Evolutionary conservation across 257 asterid species (phyloP).

Genomic region (Asclepias syriaca): DNA sequence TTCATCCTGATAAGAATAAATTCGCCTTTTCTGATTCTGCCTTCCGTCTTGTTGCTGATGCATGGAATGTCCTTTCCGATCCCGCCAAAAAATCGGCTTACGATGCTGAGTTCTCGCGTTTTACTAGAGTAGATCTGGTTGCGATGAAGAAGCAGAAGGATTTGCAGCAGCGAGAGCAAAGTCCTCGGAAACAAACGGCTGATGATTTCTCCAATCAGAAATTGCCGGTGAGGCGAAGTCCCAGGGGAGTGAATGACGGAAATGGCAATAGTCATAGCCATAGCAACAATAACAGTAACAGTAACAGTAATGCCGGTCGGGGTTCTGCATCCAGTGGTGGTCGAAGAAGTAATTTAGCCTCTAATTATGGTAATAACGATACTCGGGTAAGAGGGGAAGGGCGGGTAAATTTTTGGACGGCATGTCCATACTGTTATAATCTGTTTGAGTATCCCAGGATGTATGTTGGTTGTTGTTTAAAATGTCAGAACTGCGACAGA

Average conservation of each 20-base stretch:
- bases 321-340: slow-evolving; percentile 15
- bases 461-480: slow-evolving; percentile 70
- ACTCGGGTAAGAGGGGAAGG: slow-evolving; percentile 12
- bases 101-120: slow-evolving; percentile 50
- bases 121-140: slow-evolving; percentile 51
- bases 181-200: slow-evolving; percentile 12
- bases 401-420: slow-evolving; percentile 56
- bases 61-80: slow-evolving; percentile 81
- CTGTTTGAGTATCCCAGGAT: slow-evolving; percentile 61
- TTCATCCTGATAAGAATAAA: slow-evolving; percentile 92
- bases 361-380: slow-evolving; percentile 1
- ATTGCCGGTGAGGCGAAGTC: slow-evolving; percentile 66
- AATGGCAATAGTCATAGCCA: not conserved
- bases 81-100: slow-evolving; percentile 44
- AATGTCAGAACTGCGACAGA: slow-evolving; percentile 68
- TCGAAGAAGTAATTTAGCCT: slow-evolving; percentile 1
- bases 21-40: slow-evolving; percentile 80
- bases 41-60: slow-evolving; percentile 79
- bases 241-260: slow-evolving; percentile 17
- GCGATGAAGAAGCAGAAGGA: slow-evolving; percentile 29
- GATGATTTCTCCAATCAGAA: slow-evolving; percentile 30
- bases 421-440: slow-evolving; percentile 87
- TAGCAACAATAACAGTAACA: not conserved
- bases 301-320: slow-evolving; percentile 13
- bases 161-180: slow-evolving; percentile 1